Conservation (phyloP, 2,329 filamentous ascomycete genomes). For the Chaetomium sp. region DNA sequence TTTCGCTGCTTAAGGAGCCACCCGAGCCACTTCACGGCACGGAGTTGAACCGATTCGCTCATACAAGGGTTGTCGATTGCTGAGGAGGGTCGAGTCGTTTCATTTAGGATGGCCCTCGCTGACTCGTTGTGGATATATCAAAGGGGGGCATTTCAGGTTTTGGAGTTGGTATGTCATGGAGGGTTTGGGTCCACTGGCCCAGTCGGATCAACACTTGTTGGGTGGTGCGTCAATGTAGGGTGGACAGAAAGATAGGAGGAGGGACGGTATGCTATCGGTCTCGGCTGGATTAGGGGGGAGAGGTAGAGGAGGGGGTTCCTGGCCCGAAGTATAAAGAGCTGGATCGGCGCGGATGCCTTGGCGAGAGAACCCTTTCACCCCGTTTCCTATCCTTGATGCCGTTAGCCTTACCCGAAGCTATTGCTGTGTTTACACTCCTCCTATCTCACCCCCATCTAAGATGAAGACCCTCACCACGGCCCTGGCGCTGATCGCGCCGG, state of each 20-base stretch:
- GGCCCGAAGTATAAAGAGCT: too few relatives aligned
- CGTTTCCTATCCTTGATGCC: not conserved
- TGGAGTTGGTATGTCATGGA: too few relatives aligned
- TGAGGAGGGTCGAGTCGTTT: not conserved
- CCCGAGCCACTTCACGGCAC: not conserved
- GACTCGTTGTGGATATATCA: not conserved
- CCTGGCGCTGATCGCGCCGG: conserved; percentile 14
- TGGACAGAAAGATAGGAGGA: too few relatives aligned
- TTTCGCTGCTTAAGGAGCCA: not conserved
- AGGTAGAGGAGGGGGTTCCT: too few relatives aligned
- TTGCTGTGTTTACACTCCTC: not conserved
- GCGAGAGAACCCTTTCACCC: not conserved
- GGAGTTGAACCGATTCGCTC: conserved; percentile 1
- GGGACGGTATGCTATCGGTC: too few relatives aligned
- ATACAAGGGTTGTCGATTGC: not conserved
- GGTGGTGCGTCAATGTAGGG: too few relatives aligned
- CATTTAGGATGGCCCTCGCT: not conserved
- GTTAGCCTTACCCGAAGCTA: not conserved
- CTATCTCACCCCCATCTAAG: not conserved
- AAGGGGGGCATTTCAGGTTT: not conserved
- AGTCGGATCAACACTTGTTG: too few relatives aligned
- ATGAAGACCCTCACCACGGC: conserved; percentile 2
- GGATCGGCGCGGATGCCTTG: too few relatives aligned
- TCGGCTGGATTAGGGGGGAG: too few relatives aligned
- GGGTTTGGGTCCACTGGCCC: too few relatives aligned